Base-by-base conservation (phyloP, 768 basidiomycete genomes). In the Hysterangium stoloniferum region DNA sequence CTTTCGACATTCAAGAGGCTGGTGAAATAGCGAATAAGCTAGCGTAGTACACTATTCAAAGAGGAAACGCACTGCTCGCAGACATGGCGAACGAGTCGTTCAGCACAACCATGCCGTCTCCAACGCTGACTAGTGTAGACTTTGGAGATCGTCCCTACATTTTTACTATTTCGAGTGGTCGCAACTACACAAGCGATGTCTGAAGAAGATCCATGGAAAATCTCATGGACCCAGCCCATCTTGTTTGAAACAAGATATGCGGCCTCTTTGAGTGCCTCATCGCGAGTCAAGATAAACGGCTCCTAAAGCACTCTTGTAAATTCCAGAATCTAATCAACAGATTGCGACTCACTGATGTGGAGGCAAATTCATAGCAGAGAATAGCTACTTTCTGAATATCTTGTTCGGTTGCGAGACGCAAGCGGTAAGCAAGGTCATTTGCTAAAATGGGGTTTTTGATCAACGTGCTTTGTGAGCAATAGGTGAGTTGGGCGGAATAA, bases 121-220 rank as follows among this genome's bases (percentile, higher is more conserved):
- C 76, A 80, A 1, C 56, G 31, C 0, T 74, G 67, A 38, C 71
- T 67, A 0, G 86, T 87, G 59, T 69, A 82, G 0, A 88, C 84
- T 60, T 89, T 88, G 33, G 81, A 82, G 42, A 89, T 77, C 0
- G 80, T 75, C 4, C 79, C 76, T 25, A 82, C 72, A 4, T 58
- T 69, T 1, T 71, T 67, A 20, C 71, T 78, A 52, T 77, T 76
- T 11, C 86, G 70, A 6, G 85, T 83, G 25, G 75, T 76, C 15
- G 84, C 84, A 4, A 80, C 80, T 35, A 88, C 77, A 15, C 73
- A 84, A 0, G 84, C 80, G 17, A 80, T 71, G 29, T 54, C 52
- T 13, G 24, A 13, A 43, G 22, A 20, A 38, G 31, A 9, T 5
- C 59, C 59, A 12, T 34, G 56, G 45, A 62, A 59, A n/a, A 77